phyloP scores from a whole-genome alignment of 2,329 filamentous ascomycete genomes.

The Aspergillus neotritici region DNA sequence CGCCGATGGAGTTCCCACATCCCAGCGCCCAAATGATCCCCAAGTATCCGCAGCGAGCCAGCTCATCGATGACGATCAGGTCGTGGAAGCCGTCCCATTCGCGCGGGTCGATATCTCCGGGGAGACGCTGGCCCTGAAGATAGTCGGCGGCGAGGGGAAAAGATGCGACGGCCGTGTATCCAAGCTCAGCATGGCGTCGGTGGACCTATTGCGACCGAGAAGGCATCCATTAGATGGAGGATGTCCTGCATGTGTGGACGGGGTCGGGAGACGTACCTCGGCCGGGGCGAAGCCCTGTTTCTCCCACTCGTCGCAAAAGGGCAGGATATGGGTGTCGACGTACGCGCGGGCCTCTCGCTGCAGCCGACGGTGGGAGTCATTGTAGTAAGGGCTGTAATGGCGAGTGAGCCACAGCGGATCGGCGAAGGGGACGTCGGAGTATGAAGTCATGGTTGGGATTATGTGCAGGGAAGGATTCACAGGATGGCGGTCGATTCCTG shows the following conservation, averaged over 20 bases:
- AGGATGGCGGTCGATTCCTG: too few relatives aligned
- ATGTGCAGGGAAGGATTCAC: neutral
- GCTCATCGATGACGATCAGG: slow-evolving; percentile 35
- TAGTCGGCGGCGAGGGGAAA: slow-evolving; percentile 16
- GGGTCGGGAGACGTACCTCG: slow-evolving; percentile 15
- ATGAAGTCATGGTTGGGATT: too few relatives aligned
- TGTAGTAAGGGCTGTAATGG: slow-evolving; percentile 19
- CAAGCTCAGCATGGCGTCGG: slow-evolving; percentile 15
- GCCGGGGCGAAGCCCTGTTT: slow-evolving; percentile 18
- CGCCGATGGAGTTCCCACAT: slow-evolving; percentile 30
- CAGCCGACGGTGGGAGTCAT: slow-evolving; percentile 17
- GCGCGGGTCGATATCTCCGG: slow-evolving; percentile 22
- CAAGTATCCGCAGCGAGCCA: slow-evolving; percentile 30
- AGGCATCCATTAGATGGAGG: neutral
- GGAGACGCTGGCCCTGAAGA: slow-evolving; percentile 18
- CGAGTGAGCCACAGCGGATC: slow-evolving; percentile 24
- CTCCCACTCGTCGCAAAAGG: slow-evolving; percentile 24
- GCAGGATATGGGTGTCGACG: slow-evolving; percentile 20
- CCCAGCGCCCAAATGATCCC: slow-evolving; percentile 28
- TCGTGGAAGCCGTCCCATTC: slow-evolving; percentile 37
- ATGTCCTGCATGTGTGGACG: neutral
- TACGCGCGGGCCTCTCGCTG: slow-evolving; percentile 21
- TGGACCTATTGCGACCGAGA: slow-evolving; percentile 7
- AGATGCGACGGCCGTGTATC: slow-evolving; percentile 16
- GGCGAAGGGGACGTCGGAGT: slow-evolving; percentile 14